Conservation (phyloP, 306 rosid genomes). For the Arachis stenosperma region DNA sequence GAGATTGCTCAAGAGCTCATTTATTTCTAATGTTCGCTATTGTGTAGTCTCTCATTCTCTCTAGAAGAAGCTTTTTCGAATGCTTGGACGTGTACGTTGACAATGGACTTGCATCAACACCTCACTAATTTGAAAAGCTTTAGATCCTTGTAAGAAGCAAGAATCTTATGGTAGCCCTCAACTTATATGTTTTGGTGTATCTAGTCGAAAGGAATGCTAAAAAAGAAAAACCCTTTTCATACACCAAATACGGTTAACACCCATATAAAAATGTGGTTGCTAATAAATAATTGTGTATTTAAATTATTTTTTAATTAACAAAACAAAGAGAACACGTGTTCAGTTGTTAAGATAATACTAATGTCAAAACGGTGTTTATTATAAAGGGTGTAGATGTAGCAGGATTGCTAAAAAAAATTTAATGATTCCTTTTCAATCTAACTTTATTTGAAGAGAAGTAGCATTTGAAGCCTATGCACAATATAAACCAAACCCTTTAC, state of each 20-base stretch:
- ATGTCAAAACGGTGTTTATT: too few relatives aligned
- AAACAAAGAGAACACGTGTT: too few relatives aligned
- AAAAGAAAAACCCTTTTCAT: too few relatives aligned
- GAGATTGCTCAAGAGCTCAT: not conserved
- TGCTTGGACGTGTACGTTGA: too few relatives aligned
- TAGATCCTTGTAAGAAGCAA: not conserved
- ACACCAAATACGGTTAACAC: too few relatives aligned
- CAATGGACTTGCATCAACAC: not conserved
- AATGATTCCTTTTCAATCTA: not conserved
- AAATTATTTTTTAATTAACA: too few relatives aligned
- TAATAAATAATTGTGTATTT: too few relatives aligned
- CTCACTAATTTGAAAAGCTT: not conserved
- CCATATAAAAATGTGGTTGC: too few relatives aligned
- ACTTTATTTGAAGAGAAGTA: constrained; percentile 10
- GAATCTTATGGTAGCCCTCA: not conserved
- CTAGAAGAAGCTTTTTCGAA: not conserved
- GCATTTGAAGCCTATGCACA: constrained; percentile 2
- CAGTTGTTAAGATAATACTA: too few relatives aligned
- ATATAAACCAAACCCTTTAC: constrained; percentile 19
- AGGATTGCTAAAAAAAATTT: too few relatives aligned
- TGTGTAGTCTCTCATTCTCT: not conserved
- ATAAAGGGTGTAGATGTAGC: too few relatives aligned
- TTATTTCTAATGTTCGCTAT: not conserved
- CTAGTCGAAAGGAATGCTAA: not conserved
- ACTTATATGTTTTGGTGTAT: too few relatives aligned